Percentiles rank a stretch among this genome's conserved stretches.
phyloP scores from a whole-genome alignment of 768 basidiomycete genomes.

The Boletus barrowsii region DNA sequence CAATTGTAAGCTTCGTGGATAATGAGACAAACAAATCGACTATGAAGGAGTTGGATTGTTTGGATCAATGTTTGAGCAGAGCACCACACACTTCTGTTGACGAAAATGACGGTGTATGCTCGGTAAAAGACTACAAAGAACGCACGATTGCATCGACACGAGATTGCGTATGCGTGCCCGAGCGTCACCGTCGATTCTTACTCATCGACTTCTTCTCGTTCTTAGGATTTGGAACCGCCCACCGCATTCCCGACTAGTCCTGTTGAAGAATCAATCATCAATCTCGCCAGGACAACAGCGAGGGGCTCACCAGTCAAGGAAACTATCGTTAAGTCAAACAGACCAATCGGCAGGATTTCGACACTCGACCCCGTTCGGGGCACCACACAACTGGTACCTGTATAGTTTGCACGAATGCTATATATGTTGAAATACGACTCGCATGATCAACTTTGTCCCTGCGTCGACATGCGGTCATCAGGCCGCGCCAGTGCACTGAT shows the following conservation, averaged over 20 bases:
- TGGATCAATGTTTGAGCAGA: background rate
- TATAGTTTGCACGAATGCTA: slow-evolving; percentile 11
- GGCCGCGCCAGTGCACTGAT: slow-evolving; percentile 20
- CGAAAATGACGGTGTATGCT: background rate
- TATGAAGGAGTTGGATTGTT: no score
- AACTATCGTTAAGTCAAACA: slow-evolving; percentile 21
- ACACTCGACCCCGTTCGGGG: slow-evolving; percentile 16
- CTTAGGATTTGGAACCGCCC: slow-evolving; percentile 23
- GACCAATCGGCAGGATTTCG: slow-evolving; percentile 8
- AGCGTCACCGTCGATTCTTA: slow-evolving; percentile 16
- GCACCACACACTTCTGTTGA: slow-evolving; percentile 10
- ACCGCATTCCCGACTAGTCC: slow-evolving; percentile 15
- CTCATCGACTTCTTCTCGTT: slow-evolving; percentile 12
- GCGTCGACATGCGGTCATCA: slow-evolving; percentile 23
- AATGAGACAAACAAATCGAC: slow-evolving; percentile 7
- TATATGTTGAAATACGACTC: slow-evolving; percentile 20
- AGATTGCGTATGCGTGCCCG: slow-evolving; percentile 27
- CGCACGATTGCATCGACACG: slow-evolving; percentile 21
- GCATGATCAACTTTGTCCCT: slow-evolving; percentile 24
- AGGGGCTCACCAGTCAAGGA: slow-evolving; percentile 22
- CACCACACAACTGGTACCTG: slow-evolving; percentile 21
- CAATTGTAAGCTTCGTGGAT: slow-evolving; percentile 71
- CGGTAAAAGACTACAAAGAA: background rate
- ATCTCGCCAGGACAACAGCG: background rate
- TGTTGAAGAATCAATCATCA: background rate